Evolutionary conservation across 1,139 yeast genomes (phyloP), one percentile per base, ranked within the genome.

Genomic region (Yamadazyma buinensis): DNA sequence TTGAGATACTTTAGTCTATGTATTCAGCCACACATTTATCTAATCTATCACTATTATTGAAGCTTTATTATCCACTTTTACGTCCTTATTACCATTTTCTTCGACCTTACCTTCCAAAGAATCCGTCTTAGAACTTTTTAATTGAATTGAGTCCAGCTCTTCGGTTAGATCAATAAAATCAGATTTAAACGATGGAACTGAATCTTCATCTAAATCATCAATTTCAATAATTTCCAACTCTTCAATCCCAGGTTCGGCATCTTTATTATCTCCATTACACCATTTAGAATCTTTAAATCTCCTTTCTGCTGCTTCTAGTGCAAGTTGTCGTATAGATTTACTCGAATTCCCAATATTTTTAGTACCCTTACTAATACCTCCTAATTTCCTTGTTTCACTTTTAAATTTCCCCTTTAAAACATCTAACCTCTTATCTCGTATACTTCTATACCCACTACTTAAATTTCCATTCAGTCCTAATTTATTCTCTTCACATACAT

Each of bases 291-390:
- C 92, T 14, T 58, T 51, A 7, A 67, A 53, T 36, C 95, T 60
- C 42, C 84, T 58, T 41, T 80, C 80, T 0, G 94, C 85, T 1
- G 95, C 95, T 37, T 67, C 69, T 5, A 79, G 61, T 30, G 81
- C 76, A 45, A 80, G 59, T 25, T 68, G 75, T 32, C 77, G 59
- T 32, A 72, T 41, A 5, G 67, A 56, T 29, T 40, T 52, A 19
- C 36, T 38, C 7, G 51, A 46, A 7, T 22, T 35, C 15, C 17
- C 29, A 20, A 15, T 18, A 3, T 33, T 33, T n/a, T n/a, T n/a
- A 5, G 7, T 7, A 5, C 19, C 19, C 7, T 5, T 17, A 17
- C 19, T 17, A 5, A 7, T 5, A 3, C 50, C 47, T 1, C 75
- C 73, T 29, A 67, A 44, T 31, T 54, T 55, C 28, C 70, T 50